These are phyloP conservation scores for Kodamaea sagamina DNA, from an alignment of 805 yeast species.

Conservation along the genomic window DNA sequence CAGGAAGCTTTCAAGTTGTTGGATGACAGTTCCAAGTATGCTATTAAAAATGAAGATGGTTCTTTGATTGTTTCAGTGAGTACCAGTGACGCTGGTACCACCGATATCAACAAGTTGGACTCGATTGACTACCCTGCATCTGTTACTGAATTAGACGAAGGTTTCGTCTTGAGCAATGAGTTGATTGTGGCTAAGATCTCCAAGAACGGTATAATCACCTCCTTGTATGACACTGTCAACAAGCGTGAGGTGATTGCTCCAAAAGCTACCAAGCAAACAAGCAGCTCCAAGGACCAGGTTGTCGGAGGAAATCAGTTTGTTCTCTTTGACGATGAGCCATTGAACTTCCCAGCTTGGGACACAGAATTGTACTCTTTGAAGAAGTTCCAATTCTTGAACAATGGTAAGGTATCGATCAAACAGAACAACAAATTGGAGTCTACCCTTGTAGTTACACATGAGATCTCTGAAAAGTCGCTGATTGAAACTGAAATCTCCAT, in stretches of 20 bases:
- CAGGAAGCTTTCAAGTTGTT: conserved; percentile 20
- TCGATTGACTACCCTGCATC: conserved; percentile 48
- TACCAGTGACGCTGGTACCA: conserved; percentile 18
- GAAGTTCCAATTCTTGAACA: conserved; percentile 52
- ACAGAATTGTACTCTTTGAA: conserved; percentile 87
- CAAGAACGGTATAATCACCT: conserved; percentile 55
- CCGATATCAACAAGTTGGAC: conserved; percentile 18
- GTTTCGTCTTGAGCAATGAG: conserved; percentile 60
- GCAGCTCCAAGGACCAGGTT: conserved; percentile 18
- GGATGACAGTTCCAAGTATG: conserved; percentile 13
- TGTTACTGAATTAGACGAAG: conserved; percentile 42
- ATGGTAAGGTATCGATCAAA: conserved; percentile 42
- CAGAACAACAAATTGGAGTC: conserved; percentile 60
- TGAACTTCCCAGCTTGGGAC: conserved; percentile 96
- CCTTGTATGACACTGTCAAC: conserved; percentile 60
- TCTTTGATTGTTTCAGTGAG: conserved; percentile 24
- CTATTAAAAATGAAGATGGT: conserved; percentile 16
- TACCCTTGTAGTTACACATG: conserved; percentile 61
- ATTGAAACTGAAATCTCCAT: conserved; percentile 72
- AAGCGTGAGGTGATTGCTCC: conserved; percentile 67
- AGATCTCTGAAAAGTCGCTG: conserved; percentile 56
- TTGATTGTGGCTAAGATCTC: conserved; percentile 56
- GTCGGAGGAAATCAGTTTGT: conserved; percentile 79
- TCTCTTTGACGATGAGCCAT: conserved; percentile 85
- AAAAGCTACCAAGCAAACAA: conserved; percentile 51